Conservation (phyloP, 106 monocot species). For the Dioscorea alata region DNA sequence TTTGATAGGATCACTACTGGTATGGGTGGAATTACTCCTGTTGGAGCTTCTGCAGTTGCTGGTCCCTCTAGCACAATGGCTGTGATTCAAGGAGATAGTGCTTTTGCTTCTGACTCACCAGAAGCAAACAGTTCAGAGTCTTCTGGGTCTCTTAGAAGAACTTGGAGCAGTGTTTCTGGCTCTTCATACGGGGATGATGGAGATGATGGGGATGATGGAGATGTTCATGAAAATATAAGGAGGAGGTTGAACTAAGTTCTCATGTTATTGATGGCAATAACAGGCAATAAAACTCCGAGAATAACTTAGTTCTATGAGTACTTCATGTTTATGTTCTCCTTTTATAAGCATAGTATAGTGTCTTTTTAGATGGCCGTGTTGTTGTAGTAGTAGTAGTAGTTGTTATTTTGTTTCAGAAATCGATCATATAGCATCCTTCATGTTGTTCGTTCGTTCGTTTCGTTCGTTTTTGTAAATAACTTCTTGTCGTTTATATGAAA, state of each 20-base stretch:
- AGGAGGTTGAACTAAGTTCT: constrained; percentile 45
- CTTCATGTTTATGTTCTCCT: no score
- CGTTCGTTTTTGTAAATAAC: no score
- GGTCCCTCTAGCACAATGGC: constrained; percentile 72
- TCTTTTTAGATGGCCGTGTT: no score
- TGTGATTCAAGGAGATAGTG: constrained; percentile 63
- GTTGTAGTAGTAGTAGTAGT: no score
- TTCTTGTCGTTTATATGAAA: no score
- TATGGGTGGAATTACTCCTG: constrained; percentile 5
- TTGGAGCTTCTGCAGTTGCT: constrained; percentile 35
- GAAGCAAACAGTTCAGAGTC: constrained; percentile 67
- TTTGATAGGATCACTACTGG: constrained; percentile 29
- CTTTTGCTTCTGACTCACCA: constrained; percentile 17
- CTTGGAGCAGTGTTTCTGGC: constrained; percentile 31
- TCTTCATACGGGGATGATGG: constrained; percentile 7
- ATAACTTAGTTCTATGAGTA: no score
- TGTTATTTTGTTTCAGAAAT: no score
- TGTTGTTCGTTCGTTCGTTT: no score
- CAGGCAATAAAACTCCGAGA: no score
- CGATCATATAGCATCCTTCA: no score
- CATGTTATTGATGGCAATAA: background rate
- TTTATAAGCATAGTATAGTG: no score
- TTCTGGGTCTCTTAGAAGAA: constrained; percentile 50
- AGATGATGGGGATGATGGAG: constrained; percentile 42
- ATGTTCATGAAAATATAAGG: constrained; percentile 48